These are phyloP conservation scores for Sanghuangporus baumii DNA, from an alignment of 1,284 basidiomycete genomes.

Conservation along the genomic window DNA sequence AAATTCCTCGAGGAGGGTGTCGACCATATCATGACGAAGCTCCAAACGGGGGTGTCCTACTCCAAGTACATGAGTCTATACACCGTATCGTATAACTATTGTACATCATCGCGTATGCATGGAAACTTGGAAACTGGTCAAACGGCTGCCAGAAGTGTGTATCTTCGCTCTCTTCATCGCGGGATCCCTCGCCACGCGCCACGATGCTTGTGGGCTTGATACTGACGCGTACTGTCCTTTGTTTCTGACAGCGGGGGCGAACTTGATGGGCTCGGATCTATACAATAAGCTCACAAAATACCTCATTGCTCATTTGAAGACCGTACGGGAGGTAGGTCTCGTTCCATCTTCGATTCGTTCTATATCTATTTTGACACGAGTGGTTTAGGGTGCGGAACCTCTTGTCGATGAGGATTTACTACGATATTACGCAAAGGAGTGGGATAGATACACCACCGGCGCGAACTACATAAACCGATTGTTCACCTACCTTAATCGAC, in stretches of 20 bases:
- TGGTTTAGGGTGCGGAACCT: constrained; percentile 63
- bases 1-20: constrained; percentile 83
- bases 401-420: constrained; percentile 86
- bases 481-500: constrained; percentile 96
- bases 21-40: constrained; percentile 89
- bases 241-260: constrained; percentile 70
- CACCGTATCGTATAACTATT: constrained; percentile 95
- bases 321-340: constrained; percentile 52
- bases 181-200: constrained; percentile 14
- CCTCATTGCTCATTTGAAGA: constrained; percentile 75
- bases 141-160: constrained; percentile 57
- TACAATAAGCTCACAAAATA: constrained; percentile 88
- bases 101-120: constrained; percentile 86
- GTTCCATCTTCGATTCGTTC: constrained; percentile 4
- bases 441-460: constrained; percentile 95
- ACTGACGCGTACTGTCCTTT: constrained; percentile 20
- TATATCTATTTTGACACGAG: constrained; percentile 17
- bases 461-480: constrained; percentile 95
- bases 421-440: constrained; percentile 88
- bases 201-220: background rate
- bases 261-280: constrained; percentile 91
- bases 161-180: constrained; percentile 8
- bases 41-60: constrained; percentile 86
- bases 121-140: constrained; percentile 42
- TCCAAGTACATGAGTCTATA: constrained; percentile 91